Evolutionary conservation across 345 rosid species (phyloP).

Genomic region (Murraya paniculata): DNA sequence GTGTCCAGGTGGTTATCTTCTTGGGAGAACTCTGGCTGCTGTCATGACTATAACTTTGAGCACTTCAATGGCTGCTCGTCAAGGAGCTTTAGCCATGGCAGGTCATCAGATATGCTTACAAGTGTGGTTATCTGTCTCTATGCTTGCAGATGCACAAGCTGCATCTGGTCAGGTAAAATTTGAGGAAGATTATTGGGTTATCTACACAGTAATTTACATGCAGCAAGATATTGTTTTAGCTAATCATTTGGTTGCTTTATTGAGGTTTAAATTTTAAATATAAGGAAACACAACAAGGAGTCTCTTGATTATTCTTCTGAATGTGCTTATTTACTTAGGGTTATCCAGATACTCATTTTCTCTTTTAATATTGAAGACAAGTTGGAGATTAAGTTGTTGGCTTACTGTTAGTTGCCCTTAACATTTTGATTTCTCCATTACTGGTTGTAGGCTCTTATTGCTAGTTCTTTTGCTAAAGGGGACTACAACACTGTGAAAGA

Average conservation of each 20-base stretch:
- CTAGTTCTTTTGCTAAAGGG: conserved; percentile 39
- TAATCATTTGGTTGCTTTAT: background rate
- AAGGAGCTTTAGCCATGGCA: conserved; percentile 39
- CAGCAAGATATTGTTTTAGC: background rate
- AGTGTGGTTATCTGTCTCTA: conserved; percentile 37
- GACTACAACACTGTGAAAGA: conserved; percentile 36
- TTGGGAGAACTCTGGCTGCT: conserved; percentile 38
- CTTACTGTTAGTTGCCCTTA: background rate
- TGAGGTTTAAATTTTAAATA: background rate
- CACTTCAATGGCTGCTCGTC: conserved; percentile 43
- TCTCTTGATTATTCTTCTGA: background rate
- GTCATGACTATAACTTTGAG: conserved; percentile 36
- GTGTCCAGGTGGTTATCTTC: conserved; percentile 37
- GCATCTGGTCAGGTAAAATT: conserved; percentile 33
- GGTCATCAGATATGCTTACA: conserved; percentile 45
- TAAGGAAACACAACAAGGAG: background rate
- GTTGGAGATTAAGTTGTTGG: background rate
- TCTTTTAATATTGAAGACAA: background rate
- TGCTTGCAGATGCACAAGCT: conserved; percentile 43
- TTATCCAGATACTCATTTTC: no score
- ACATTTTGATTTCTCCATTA: background rate
- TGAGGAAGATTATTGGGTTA: background rate
- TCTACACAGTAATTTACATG: background rate
- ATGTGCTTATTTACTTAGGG: background rate
- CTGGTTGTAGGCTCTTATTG: conserved; percentile 43